Percentiles rank a stretch among this genome's conserved stretches.
These are phyloP conservation scores for Sequoiadendron giganteum DNA, from an alignment of 75 land plant species.

Conservation along the genomic window DNA sequence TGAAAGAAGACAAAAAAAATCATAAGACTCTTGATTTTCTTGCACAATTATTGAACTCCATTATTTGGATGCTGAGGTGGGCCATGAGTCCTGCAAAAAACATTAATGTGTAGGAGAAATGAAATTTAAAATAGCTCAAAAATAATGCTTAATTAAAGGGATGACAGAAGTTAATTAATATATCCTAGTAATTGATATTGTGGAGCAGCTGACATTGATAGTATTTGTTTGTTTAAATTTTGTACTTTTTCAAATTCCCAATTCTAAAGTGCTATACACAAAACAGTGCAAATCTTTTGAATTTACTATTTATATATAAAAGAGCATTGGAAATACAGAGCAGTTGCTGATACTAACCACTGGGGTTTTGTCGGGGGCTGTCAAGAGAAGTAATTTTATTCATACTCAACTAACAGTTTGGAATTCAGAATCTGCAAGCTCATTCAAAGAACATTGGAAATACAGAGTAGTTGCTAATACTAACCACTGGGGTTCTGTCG, in stretches of 20 bases:
- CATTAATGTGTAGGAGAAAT: neutral
- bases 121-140: neutral
- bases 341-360: no score
- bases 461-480: neutral
- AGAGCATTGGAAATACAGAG: neutral
- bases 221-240: neutral
- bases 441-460: neutral
- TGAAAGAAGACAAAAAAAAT: neutral
- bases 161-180: neutral
- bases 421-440: neutral
- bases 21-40: neutral
- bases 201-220: neutral
- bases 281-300: no score
- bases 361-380: no score
- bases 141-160: neutral
- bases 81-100: neutral
- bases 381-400: no score
- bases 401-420: neutral
- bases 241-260: neutral
- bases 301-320: no score
- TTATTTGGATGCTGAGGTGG: neutral
- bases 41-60: neutral
- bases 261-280: neutral
- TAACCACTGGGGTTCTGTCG: neutral
- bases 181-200: neutral